Evolutionary conservation across 495 filamentous ascomycete genomes (phyloP), one percentile per base, ranked within the genome.

Genomic region (Trichoderma erinaceum): DNA sequence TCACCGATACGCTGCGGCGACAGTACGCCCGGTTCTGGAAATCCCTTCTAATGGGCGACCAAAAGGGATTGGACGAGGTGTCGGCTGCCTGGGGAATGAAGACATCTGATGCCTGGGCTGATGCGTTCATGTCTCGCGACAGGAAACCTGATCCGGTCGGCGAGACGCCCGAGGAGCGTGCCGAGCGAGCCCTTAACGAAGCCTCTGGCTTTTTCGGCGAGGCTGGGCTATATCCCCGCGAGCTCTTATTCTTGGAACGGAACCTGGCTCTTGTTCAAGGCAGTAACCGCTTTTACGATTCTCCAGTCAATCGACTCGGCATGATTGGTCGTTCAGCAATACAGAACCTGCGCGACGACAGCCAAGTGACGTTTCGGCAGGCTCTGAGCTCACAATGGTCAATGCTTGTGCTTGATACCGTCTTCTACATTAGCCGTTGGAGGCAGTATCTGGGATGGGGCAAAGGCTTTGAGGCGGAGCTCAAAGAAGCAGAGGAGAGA

Each of bases 1-100:
- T 97, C 87, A 82, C 85, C 32, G 88, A 91, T 11, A 81, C 86
- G 69, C 96, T 97, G 79, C 85, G 93, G 25, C 90, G 90, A 74
- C 86, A 99, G 75, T 99, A 99, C 77, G 88, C 91, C 16, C 81
- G 87, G 4, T 96, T 99, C 82, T 99, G 94, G 94, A 96, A 93
- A 75, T 85, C 88, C 4, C 84, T 99, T 11, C 85, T 99, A 77
- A 93, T 92, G 0, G 95, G 97, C 69, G 95, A 99, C 80, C 97
- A 97, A 78, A 75, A 82, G n/a, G 90, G 90, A 27, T 85, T 99
- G 41, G 71, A 74, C 48, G 75, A 84, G 35, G 87, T 99, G 66
- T 90, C 90, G n/a, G 73, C 76, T 27, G 74, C 83, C 41, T 99
- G 94, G 94, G 94, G 94, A 15, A 88, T 99, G 73, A 90, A 87